These are phyloP conservation scores for Fusarium staphyleae DNA, from an alignment of 2,329 filamentous ascomycete species.

Conservation along the genomic window DNA sequence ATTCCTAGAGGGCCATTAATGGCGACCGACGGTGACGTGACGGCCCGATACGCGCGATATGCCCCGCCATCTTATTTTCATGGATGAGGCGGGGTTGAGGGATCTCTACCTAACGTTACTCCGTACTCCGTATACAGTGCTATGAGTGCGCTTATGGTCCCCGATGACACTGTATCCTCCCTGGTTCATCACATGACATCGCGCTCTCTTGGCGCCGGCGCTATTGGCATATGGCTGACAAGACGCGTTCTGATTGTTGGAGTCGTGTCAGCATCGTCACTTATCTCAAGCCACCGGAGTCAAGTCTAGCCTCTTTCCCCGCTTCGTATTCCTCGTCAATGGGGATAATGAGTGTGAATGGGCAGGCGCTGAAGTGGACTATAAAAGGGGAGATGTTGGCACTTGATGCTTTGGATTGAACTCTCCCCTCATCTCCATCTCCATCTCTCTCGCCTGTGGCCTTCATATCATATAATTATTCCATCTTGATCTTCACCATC, in stretches of 20 bases:
- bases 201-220: slow-evolving; percentile 26
- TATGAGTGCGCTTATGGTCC: not conserved
- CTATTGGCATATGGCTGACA: slow-evolving; percentile 14
- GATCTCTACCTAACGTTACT: too few relatives aligned
- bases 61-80: slow-evolving; percentile 39
- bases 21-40: slow-evolving; percentile 33
- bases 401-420: slow-evolving; percentile 1
- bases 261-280: slow-evolving; percentile 29
- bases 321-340: not conserved
- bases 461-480: too few relatives aligned
- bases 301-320: slow-evolving; percentile 25
- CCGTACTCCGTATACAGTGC: slow-evolving; percentile 19
- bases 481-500: not conserved
- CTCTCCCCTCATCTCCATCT: not conserved
- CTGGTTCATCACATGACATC: slow-evolving; percentile 30
- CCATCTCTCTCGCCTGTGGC: too few relatives aligned
- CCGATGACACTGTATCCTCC: too few relatives aligned
- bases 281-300: slow-evolving; percentile 32
- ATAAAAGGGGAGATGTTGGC: slow-evolving; percentile 23
- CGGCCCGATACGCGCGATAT: slow-evolving; percentile 33
- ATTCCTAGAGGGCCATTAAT: not conserved
- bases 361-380: slow-evolving; percentile 8
- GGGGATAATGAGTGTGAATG: slow-evolving; percentile 2
- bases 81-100: slow-evolving; percentile 38
- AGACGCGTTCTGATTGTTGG: slow-evolving; percentile 32